Conservation (phyloP, 352 stramenopile genomes). For the Aphanomyces cochlioides region DNA sequence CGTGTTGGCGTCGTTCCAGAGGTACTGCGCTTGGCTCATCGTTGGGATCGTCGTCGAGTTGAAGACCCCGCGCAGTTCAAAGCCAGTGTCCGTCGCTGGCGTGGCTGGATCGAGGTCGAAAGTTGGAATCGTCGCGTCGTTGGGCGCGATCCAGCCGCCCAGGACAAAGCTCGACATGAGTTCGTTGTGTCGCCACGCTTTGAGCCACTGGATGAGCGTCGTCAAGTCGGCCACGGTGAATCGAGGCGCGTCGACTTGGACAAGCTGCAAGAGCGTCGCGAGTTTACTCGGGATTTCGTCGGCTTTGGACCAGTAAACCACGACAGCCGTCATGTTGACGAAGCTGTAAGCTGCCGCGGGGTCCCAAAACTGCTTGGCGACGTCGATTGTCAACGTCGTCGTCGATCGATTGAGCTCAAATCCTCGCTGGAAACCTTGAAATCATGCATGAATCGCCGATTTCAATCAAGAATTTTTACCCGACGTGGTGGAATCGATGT, state of each 20-base stretch:
- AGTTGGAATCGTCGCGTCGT: conserved; percentile 2
- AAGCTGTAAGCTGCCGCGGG: conserved; percentile 10
- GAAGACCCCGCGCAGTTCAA: conserved; percentile 20
- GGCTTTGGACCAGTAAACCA: conserved; percentile 10
- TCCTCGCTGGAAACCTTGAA: conserved; percentile 1
- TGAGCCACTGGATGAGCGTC: conserved; percentile 13
- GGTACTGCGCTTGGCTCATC: conserved; percentile 27
- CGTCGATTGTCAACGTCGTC: neutral
- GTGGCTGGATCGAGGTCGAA: conserved; percentile 18
- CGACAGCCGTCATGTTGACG: conserved; percentile 12
- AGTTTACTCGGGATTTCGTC: neutral
- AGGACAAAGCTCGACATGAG: conserved; percentile 30
- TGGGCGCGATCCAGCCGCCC: conserved; percentile 19
- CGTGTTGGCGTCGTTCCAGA: conserved; percentile 7
- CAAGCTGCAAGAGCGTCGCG: neutral
- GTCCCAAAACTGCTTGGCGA: conserved; percentile 18
- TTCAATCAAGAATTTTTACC: neutral
- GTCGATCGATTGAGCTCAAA: conserved; percentile 15
- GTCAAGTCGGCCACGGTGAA: neutral
- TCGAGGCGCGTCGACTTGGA: neutral
- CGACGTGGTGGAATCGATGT: neutral
- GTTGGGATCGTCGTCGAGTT: neutral
- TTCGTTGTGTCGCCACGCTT: conserved; percentile 18
- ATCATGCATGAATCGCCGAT: neutral
- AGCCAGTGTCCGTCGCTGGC: neutral